phyloP scores from a whole-genome alignment of 331 rosid genomes.

The Malus hybrid region DNA sequence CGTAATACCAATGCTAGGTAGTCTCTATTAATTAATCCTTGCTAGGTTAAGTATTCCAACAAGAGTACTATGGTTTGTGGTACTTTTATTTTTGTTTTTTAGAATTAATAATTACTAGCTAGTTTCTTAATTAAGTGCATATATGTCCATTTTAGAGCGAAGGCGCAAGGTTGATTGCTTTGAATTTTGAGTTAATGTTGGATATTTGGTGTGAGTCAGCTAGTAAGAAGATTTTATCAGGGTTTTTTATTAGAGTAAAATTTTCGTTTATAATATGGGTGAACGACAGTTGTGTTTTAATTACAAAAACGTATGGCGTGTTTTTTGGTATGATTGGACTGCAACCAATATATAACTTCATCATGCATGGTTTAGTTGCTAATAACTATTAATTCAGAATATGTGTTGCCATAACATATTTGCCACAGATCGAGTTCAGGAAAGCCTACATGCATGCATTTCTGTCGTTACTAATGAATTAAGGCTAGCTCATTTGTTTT shows the following conservation, averaged over 20 bases:
- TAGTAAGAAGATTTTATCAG: constrained; percentile 20
- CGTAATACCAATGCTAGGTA: constrained; percentile 16
- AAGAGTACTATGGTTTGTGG: constrained; percentile 44
- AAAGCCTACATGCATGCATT: neutral
- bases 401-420: neutral
- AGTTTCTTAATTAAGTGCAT: constrained; percentile 9
- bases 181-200: constrained; percentile 29
- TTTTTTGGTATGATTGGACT: neutral
- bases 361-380: neutral
- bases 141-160: constrained; percentile 29
- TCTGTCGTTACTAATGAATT: neutral
- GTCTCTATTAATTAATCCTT: constrained; percentile 35
- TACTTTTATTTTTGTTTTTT: neutral
- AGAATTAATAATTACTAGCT: neutral
- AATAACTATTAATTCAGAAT: neutral
- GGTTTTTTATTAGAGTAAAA: constrained; percentile 22
- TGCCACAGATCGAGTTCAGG: neutral
- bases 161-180: constrained; percentile 38
- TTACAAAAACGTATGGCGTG: neutral
- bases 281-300: neutral
- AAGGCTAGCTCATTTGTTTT: neutral
- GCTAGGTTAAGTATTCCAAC: constrained; percentile 13
- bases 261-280: neutral
- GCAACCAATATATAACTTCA: neutral
- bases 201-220: constrained; percentile 26